phyloP scores from a whole-genome alignment of 345 rosid genomes.

The Microthlaspi erraticum region DNA sequence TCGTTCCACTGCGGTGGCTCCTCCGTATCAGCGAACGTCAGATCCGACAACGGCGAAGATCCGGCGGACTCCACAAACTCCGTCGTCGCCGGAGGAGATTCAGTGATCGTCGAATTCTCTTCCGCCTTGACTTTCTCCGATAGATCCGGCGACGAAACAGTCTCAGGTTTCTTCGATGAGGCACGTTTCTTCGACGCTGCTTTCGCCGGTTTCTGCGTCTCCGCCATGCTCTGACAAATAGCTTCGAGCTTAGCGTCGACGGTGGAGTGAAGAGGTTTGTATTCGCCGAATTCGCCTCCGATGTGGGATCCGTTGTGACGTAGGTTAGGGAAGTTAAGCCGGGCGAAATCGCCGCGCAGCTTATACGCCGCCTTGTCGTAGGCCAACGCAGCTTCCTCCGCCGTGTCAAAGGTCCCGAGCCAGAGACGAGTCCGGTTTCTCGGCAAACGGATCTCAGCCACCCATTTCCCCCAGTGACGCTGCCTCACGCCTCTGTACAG shows the following conservation, averaged over 20 bases:
- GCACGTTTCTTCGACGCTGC: constrained; percentile 42
- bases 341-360: constrained; percentile 87
- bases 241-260: constrained; percentile 93
- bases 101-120: constrained; percentile 38
- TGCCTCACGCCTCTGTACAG: constrained; percentile 93
- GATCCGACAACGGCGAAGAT: constrained; percentile 65
- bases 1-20: constrained; percentile 61
- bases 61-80: constrained; percentile 62
- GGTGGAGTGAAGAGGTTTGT: constrained; percentile 81
- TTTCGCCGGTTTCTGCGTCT: constrained; percentile 55
- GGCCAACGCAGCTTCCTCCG: constrained; percentile 95
- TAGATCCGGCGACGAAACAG: constrained; percentile 17
- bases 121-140: constrained; percentile 50
- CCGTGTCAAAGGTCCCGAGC: constrained; percentile 99
- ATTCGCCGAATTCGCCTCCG: constrained; percentile 75
- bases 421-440: constrained; percentile 92
- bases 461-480: constrained; percentile 99
- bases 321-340: constrained; percentile 89
- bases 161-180: constrained; percentile 8
- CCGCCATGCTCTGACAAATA: constrained; percentile 73
- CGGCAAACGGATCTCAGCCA: constrained; percentile 95
- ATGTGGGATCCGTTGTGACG: constrained; percentile 68
- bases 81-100: constrained; percentile 45
- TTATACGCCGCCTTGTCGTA: constrained; percentile 90
- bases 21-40: constrained; percentile 55